Evolutionary conservation across 2,329 filamentous ascomycete species (phyloP).

Genomic region (Botrytis tulipae): DNA sequence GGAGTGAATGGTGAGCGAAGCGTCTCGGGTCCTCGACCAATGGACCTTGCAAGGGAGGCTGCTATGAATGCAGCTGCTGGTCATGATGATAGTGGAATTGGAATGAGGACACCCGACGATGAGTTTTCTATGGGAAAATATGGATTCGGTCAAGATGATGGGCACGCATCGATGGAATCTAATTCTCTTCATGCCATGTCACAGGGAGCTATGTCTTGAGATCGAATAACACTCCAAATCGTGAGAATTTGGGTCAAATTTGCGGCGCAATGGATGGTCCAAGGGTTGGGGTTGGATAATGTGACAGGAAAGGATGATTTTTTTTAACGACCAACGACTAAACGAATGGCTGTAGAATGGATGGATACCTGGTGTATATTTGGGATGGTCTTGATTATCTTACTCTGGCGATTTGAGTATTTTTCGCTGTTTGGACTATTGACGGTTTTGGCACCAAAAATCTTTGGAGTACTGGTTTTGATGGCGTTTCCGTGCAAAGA

Average conservation of each 20-base stretch:
- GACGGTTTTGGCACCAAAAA: constrained; percentile 7
- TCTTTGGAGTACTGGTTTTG: constrained; percentile 10
- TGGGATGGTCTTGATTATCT: constrained; percentile 20
- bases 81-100: constrained; percentile 74
- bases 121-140: constrained; percentile 63
- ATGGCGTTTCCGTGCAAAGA: constrained; percentile 3
- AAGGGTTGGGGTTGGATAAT: constrained; percentile 17
- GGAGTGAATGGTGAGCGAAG: constrained; percentile 27
- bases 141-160: constrained; percentile 40
- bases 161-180: constrained; percentile 28
- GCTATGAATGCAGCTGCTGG: constrained; percentile 47
- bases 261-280: constrained; percentile 17
- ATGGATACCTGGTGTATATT: constrained; percentile 21
- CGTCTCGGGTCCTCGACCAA: constrained; percentile 33
- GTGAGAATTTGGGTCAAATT: constrained; percentile 3
- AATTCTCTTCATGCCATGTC: constrained; percentile 25
- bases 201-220: constrained; percentile 17
- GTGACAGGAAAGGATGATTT: constrained; percentile 18
- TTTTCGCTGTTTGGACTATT: constrained; percentile 6
- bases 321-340: constrained; percentile 22
- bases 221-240: background rate
- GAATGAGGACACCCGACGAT: constrained; percentile 65
- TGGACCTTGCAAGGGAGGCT: constrained; percentile 45
- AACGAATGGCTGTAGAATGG: constrained; percentile 23
- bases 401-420: constrained; percentile 17